phyloP scores from a whole-genome alignment of 1,284 basidiomycete species.

The Melampsora allii-populina region DNA sequence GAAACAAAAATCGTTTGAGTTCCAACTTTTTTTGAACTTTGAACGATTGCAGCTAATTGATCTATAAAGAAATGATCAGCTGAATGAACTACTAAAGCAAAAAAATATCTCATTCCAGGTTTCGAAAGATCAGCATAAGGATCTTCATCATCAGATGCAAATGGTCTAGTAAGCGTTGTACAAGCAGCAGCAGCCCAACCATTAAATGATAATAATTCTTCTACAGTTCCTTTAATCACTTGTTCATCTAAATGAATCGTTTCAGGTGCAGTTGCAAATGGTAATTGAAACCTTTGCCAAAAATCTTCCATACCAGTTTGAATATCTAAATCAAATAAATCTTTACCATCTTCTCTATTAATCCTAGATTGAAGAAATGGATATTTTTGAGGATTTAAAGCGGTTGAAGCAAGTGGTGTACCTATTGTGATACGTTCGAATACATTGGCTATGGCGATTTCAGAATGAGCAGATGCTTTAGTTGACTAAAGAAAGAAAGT shows the following conservation, averaged over 20 bases:
- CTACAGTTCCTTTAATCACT: slow-evolving; percentile 76
- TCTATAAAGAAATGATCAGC: slow-evolving; percentile 96
- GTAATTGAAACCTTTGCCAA: slow-evolving; percentile 84
- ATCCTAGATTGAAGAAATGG: slow-evolving; percentile 76
- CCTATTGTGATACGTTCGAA: slow-evolving; percentile 77
- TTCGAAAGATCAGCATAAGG: slow-evolving; percentile 74
- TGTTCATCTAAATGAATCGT: slow-evolving; percentile 83
- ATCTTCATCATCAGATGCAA: slow-evolving; percentile 78
- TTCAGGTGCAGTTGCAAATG: slow-evolving; percentile 63
- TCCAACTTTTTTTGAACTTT: slow-evolving; percentile 81
- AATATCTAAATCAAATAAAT: slow-evolving; percentile 72
- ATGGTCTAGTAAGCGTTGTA: slow-evolving; percentile 81
- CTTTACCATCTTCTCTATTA: slow-evolving; percentile 60
- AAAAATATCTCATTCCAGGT: slow-evolving; percentile 80
- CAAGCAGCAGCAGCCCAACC: slow-evolving; percentile 99
- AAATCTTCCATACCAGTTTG: slow-evolving; percentile 74
- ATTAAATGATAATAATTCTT: slow-evolving; percentile 82
- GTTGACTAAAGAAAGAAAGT: slow-evolving; percentile 42
- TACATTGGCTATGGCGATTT: slow-evolving; percentile 55
- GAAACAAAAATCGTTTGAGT: slow-evolving; percentile 85
- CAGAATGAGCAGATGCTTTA: slow-evolving; percentile 47
- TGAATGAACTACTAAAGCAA: slow-evolving; percentile 88
- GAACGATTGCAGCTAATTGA: slow-evolving; percentile 90
- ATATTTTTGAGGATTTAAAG: slow-evolving; percentile 78
- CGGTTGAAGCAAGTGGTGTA: slow-evolving; percentile 60